These are phyloP conservation scores for Chalaropsis thielavioides DNA, from an alignment of 2,329 filamentous ascomycete species.

Conservation along the genomic window DNA sequence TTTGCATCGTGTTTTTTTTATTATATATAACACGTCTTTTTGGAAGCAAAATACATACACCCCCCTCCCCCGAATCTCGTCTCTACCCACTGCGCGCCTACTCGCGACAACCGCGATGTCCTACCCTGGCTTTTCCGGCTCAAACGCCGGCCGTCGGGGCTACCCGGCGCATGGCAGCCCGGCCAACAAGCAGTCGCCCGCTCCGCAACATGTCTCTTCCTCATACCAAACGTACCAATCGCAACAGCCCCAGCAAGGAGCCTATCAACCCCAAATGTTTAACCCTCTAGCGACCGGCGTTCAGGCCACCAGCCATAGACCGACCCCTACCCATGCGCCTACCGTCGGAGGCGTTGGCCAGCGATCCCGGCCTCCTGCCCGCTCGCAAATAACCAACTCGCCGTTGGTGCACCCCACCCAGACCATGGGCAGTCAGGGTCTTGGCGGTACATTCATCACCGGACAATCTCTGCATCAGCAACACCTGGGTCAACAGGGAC, in stretches of 20 bases:
- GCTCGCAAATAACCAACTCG: constrained; percentile 27
- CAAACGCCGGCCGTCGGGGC: neutral
- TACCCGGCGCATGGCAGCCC: constrained; percentile 31
- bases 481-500: constrained; percentile 20
- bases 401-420: constrained; percentile 19
- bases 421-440: constrained; percentile 19
- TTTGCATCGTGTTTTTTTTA: neutral
- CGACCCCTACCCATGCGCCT: constrained; percentile 33
- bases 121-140: neutral
- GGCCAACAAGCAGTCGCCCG: constrained; percentile 41
- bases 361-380: constrained; percentile 29
- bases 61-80: neutral
- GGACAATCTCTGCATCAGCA: constrained; percentile 25
- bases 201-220: constrained; percentile 39
- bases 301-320: constrained; percentile 33
- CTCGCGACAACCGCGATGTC: constrained; percentile 1
- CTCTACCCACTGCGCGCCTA: neutral
- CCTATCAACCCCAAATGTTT: constrained; percentile 41
- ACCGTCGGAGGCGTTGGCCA: constrained; percentile 34
- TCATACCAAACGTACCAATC: constrained; percentile 41
- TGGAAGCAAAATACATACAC: neutral
- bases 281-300: constrained; percentile 35
- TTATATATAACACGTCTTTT: neutral
- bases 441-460: constrained; percentile 20
- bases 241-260: constrained; percentile 34